A percentile compares a stretch with the other conserved stretches of the same genome.
These are phyloP conservation scores for Dothistroma septosporum DNA, from an alignment of 2,329 filamentous ascomycete genomes.

Conservation along the genomic window DNA sequence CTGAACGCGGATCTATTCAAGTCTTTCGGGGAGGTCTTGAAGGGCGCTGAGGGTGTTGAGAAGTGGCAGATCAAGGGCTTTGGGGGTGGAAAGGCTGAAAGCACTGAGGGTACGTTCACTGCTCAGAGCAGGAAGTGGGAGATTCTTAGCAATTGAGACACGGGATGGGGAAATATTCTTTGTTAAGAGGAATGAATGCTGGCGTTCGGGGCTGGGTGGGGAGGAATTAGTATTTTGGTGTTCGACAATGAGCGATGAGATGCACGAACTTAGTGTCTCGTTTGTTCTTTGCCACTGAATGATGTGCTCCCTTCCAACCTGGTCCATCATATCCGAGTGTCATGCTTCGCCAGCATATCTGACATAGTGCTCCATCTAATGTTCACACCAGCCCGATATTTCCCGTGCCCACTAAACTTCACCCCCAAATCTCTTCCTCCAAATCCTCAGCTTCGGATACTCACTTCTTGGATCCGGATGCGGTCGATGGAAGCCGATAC, in stretches of 20 bases:
- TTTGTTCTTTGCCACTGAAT: no score
- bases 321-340: no score
- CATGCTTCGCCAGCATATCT: no score
- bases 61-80: slow-evolving; percentile 47
- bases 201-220: not conserved
- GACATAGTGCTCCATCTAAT: no score
- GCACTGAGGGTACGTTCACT: slow-evolving; percentile 35
- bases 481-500: not conserved
- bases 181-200: not conserved
- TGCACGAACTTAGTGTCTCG: no score
- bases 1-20: slow-evolving; percentile 45
- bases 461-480: not conserved
- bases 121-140: slow-evolving; percentile 33
- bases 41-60: slow-evolving; percentile 44
- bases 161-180: not conserved
- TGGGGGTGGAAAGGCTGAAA: slow-evolving; percentile 46
- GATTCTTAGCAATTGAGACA: slow-evolving; percentile 14
- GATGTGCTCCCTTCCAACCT: no score
- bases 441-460: not conserved
- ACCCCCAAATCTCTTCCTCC: not conserved
- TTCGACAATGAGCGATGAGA: not conserved
- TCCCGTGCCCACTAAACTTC: no score
- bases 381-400: no score
- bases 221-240: not conserved
- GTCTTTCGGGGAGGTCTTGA: slow-evolving; percentile 39